Percentiles rank a stretch among this genome's conserved stretches.
Evolutionary conservation across 2,329 filamentous ascomycete genomes (phyloP).

Genomic region (Hyphodiscus sp.): DNA sequence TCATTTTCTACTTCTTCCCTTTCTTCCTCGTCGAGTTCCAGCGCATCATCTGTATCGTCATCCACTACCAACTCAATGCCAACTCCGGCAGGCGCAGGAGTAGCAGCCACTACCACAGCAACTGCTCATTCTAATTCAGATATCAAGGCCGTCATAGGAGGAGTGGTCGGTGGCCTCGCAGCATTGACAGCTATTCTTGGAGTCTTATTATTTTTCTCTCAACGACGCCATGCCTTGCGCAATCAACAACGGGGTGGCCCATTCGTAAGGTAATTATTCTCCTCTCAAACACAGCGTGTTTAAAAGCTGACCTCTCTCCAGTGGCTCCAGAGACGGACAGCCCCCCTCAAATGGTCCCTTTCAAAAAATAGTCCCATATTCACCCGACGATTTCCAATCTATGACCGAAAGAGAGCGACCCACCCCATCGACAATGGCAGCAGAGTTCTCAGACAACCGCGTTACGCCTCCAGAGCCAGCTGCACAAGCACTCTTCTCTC

Average conservation of each 20-base stretch:
- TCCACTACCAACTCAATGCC: background rate
- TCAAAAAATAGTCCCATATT: constrained; percentile 3
- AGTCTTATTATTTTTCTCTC: constrained; percentile 13
- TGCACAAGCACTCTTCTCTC: background rate
- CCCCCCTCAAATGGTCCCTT: constrained; percentile 7
- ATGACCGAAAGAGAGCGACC: background rate
- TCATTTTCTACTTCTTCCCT: background rate
- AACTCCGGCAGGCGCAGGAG: background rate
- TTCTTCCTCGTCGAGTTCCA: background rate
- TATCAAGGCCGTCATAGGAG: constrained; percentile 18
- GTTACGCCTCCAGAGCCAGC: background rate
- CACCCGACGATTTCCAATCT: background rate
- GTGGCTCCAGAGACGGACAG: background rate
- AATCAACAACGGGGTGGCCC: constrained; percentile 6
- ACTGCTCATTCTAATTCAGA: background rate
- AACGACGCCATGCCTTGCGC: constrained; percentile 8
- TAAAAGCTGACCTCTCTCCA: constrained; percentile 1
- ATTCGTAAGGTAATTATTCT: constrained; percentile 12
- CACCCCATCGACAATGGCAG: background rate
- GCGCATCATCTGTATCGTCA: background rate
- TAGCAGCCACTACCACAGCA: background rate
- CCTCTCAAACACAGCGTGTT: background rate
- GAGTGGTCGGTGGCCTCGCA: constrained; percentile 17
- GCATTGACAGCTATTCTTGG: constrained; percentile 14
- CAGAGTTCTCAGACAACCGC: background rate